phyloP scores from a whole-genome alignment of 1,139 yeast genomes.

The Suhomyces guaymorum region DNA sequence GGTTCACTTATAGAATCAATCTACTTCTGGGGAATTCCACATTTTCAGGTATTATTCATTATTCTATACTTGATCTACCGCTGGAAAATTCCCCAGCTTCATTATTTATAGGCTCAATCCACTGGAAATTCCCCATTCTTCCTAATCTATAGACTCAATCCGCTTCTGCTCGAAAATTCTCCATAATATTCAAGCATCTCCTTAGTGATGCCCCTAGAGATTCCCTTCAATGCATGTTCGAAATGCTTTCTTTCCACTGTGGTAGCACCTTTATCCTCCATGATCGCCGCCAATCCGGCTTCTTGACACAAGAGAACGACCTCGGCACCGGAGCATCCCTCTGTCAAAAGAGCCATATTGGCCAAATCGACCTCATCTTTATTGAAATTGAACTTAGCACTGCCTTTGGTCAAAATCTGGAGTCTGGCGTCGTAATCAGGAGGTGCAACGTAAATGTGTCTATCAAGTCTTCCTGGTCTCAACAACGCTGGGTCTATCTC shows the following conservation, averaged over 20 bases:
- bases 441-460: conserved; percentile 89
- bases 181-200: conserved; percentile 80
- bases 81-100: no score
- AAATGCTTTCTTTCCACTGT: conserved; percentile 66
- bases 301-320: conserved; percentile 90
- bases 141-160: conserved; percentile 35
- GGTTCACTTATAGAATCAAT: no score
- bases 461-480: conserved; percentile 91
- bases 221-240: conserved; percentile 62
- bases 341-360: conserved; percentile 62
- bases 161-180: conserved; percentile 56
- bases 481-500: conserved; percentile 87
- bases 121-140: no score
- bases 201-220: conserved; percentile 75
- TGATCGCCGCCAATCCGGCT: conserved; percentile 89
- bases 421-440: conserved; percentile 80
- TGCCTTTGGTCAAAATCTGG: conserved; percentile 71
- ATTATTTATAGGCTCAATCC: background rate
- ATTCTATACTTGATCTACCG: no score
- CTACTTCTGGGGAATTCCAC: no score
- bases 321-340: conserved; percentile 97
- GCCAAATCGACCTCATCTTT: conserved; percentile 44
- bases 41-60: no score
- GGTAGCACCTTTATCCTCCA: conserved; percentile 63
- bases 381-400: conserved; percentile 54